These are phyloP conservation scores for Pestalotiopsis sp. DNA, from an alignment of 2,329 filamentous ascomycete species.

Conservation along the genomic window DNA sequence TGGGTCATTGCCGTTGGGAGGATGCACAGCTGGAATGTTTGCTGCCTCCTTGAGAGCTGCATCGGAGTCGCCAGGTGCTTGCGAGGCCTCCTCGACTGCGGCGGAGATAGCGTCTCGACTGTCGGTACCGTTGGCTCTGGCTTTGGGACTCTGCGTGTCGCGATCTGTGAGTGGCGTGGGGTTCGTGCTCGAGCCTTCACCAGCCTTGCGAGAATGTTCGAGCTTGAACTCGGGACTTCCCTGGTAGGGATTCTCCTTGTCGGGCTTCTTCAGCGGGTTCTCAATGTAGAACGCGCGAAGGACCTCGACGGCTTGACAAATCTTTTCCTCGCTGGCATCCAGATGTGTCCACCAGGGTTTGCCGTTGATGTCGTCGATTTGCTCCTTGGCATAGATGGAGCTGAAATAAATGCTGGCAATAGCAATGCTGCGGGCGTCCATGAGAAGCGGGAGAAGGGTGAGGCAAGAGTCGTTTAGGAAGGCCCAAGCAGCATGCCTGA, in stretches of 20 bases:
- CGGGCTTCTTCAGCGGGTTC: slow-evolving; percentile 61
- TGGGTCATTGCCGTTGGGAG: slow-evolving; percentile 32
- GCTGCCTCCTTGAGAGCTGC: slow-evolving; percentile 33
- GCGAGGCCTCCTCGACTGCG: slow-evolving; percentile 37
- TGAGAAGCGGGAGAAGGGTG: slow-evolving; percentile 82
- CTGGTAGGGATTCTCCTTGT: slow-evolving; percentile 51
- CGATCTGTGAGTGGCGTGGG: slow-evolving; percentile 53
- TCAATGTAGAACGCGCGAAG: slow-evolving; percentile 72
- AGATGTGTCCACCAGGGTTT: slow-evolving; percentile 87
- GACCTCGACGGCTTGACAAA: slow-evolving; percentile 73
- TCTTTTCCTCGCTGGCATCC: slow-evolving; percentile 70
- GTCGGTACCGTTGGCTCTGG: slow-evolving; percentile 41
- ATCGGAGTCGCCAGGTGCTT: slow-evolving; percentile 35
- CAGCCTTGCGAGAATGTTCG: slow-evolving; percentile 57
- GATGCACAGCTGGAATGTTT: slow-evolving; percentile 30
- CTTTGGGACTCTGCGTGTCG: slow-evolving; percentile 51
- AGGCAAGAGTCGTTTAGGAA: slow-evolving; percentile 91
- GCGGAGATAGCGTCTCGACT: slow-evolving; percentile 33
- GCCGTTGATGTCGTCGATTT: slow-evolving; percentile 76
- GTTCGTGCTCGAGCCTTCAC: slow-evolving; percentile 50
- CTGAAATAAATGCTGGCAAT: slow-evolving; percentile 87
- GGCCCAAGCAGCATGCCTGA: slow-evolving; percentile 88
- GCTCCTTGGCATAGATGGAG: slow-evolving; percentile 72
- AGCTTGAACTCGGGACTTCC: slow-evolving; percentile 58
- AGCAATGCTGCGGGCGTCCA: slow-evolving; percentile 79